Base-by-base conservation (phyloP, 805 yeast genomes). In the Blastobotrys americana region DNA sequence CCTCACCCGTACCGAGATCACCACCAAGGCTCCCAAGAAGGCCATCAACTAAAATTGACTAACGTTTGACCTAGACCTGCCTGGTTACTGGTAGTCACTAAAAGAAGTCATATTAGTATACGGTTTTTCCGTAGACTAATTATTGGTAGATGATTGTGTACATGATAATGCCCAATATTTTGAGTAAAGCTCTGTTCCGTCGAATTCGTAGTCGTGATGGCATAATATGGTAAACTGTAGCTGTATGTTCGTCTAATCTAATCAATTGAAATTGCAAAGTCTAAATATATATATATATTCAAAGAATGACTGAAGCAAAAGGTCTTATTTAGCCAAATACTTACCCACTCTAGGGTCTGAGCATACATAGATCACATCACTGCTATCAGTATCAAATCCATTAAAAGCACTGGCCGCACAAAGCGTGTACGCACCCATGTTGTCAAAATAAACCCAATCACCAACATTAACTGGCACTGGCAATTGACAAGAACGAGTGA, bases 361-460 rank as follows among this genome's bases (percentile, higher is more conserved):
- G 56, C 75, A 71, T 41, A 88, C 79, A 60, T 84, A 88, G 35
- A 77, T 63, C 39, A 82, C 82, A 25, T 74, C 73, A 39, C 69
- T 61, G 19, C 78, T 77, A 3, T 66, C 60, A 44, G 76, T 76
- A 49, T 75, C 74, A 61, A 90, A 90, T 15, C 98, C 98, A 59
- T 90, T 90, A 71, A 90, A 90, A 37, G 80, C 73, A 8, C 96
- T 86, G n/a, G 95, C 78, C 2, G 97, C 97, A 21, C 89, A 85
- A 18, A 82, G 71, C 5, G 97, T 89, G 67, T 90, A 90, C 16
- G 98, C 97, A 15, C 98, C 98, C 46, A 84, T 64, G 53, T 80
- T 71, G 25, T 80, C 71, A 67, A 90, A 89, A 64, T 80, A 86
- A 46, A 90, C 61, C 97, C 97, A 90, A 63, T 90, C 97, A 5